A percentile compares a stretch with the other conserved stretches of the same genome.
Evolutionary conservation across 129 eudicot genomes (phyloP).

Genomic region (Flaveria brownii): DNA sequence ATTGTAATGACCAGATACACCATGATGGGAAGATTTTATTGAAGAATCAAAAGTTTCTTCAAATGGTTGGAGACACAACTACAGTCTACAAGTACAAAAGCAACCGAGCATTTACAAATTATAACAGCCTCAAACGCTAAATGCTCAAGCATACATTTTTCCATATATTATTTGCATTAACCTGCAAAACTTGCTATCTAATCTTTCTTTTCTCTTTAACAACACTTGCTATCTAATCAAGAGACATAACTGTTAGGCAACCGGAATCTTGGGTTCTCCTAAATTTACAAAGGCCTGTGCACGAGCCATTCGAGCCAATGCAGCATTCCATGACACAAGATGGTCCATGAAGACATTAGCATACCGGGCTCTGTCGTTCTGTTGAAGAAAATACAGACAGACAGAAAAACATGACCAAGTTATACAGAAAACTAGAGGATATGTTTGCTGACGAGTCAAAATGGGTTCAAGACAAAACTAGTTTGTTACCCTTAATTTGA

Average conservation of each 20-base stretch:
- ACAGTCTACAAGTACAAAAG: background rate
- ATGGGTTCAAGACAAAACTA: background rate
- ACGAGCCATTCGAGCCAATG: conserved; percentile 68
- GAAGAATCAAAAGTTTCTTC: no score
- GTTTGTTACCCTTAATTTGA: background rate
- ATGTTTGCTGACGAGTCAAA: background rate
- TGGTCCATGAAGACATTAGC: conserved; percentile 70
- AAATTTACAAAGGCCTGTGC: conserved; percentile 90
- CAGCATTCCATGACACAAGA: conserved; percentile 91
- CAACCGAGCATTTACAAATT: background rate
- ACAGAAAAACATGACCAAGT: background rate
- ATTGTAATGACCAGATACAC: no score
- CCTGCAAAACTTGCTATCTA: conserved; percentile 33
- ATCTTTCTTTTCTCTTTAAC: background rate
- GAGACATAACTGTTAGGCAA: conserved; percentile 49
- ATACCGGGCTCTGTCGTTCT: conserved; percentile 73
- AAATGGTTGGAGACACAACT: background rate
- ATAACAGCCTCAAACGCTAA: conserved; percentile 17
- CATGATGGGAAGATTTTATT: no score
- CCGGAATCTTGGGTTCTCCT: conserved; percentile 94
- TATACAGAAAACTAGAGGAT: conserved; percentile 12
- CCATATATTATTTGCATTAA: background rate
- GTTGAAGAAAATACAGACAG: conserved; percentile 6
- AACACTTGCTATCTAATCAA: conserved; percentile 13
- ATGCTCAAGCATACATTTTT: conserved; percentile 12